Conservation (phyloP, 495 filamentous ascomycete species). For the Barbatosphaeria neglecta region DNA sequence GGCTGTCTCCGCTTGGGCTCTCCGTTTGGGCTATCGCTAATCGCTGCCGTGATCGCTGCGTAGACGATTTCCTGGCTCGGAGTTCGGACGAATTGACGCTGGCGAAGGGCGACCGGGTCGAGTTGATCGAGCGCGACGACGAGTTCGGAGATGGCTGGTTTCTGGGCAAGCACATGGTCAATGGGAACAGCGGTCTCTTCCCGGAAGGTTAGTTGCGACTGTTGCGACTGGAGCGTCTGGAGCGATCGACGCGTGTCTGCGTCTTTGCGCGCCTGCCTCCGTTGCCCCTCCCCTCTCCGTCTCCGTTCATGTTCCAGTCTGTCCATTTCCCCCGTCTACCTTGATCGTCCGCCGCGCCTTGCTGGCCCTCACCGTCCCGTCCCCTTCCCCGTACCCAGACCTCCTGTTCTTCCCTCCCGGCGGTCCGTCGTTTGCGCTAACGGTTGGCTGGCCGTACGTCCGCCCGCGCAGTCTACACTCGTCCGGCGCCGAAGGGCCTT, state of each 20-base stretch:
- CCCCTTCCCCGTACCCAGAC: neutral
- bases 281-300: no score
- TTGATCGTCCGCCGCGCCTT: no score
- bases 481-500: constrained; percentile 34
- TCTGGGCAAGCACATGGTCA: constrained; percentile 67
- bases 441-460: no score
- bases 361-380: neutral
- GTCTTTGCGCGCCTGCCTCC: no score
- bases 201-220: constrained; percentile 65
- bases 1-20: no score
- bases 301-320: no score
- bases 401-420: no score
- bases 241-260: no score
- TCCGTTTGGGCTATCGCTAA: constrained; percentile 4
- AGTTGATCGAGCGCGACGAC: constrained; percentile 88
- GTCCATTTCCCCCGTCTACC: no score
- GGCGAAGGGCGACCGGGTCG: constrained; percentile 75
- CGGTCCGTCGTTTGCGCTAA: no score
- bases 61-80: constrained; percentile 78
- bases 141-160: constrained; percentile 99
- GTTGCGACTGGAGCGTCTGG: no score
- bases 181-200: constrained; percentile 71
- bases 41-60: constrained; percentile 3
- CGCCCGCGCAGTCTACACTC: constrained; percentile 41
- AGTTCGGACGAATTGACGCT: constrained; percentile 88